Evolutionary conservation across 139 green algal species (phyloP).

Genomic region (Pseudopediastrum boryanum): DNA sequence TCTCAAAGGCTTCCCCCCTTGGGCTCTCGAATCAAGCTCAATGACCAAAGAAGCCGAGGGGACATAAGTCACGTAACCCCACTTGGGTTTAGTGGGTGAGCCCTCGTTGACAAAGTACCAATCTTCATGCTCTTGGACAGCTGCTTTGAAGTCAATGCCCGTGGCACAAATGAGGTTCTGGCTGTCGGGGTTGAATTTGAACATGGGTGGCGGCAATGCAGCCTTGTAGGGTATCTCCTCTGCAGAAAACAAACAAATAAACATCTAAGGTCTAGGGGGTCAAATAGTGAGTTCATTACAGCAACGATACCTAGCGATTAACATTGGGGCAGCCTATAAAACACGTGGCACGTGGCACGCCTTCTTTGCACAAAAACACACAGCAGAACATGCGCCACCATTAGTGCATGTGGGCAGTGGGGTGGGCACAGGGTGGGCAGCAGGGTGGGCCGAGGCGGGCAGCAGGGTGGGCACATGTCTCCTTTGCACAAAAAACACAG

Average conservation of each 20-base stretch:
- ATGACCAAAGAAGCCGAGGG: neutral
- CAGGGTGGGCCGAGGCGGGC: too few species aligned
- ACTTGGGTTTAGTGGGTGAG: neutral
- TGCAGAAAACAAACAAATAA: neutral
- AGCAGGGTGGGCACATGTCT: too few species aligned
- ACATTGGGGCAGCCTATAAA: too few species aligned
- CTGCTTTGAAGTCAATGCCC: neutral
- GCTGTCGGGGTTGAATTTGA: neutral
- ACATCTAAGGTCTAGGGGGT: neutral
- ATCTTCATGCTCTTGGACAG: neutral
- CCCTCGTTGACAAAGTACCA: slow-evolving; percentile 40
- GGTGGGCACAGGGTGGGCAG: too few species aligned
- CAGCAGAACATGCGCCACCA: too few species aligned
- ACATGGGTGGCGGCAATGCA: slow-evolving; percentile 9
- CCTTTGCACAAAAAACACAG: too few species aligned
- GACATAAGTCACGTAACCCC: slow-evolving; percentile 6
- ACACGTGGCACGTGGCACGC: too few species aligned
- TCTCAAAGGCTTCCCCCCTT: neutral
- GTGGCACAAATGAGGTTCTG: neutral
- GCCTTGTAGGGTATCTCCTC: neutral
- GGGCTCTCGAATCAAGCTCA: slow-evolving; percentile 8
- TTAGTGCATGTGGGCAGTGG: too few species aligned
- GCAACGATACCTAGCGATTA: too few species aligned
- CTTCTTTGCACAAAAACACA: too few species aligned
- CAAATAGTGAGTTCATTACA: neutral